phyloP scores from a whole-genome alignment of 1,284 basidiomycete species.

The Malassezia yamatoensis region DNA sequence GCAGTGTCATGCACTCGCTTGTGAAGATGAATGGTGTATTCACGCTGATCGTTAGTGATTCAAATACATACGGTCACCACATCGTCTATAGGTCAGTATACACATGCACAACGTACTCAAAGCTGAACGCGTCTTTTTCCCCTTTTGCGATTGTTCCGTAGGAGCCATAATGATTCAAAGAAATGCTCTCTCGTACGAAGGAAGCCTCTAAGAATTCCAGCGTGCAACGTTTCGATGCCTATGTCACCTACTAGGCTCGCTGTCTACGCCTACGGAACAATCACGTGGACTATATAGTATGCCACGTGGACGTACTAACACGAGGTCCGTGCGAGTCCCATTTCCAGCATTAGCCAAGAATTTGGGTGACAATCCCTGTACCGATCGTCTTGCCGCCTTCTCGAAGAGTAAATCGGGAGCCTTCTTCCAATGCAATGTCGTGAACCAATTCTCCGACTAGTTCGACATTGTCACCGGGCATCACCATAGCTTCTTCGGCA shows the following conservation, averaged over 20 bases:
- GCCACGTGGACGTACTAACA: background rate
- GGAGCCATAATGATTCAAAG: slow-evolving; percentile 27
- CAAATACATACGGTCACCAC: slow-evolving; percentile 28
- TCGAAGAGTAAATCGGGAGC: slow-evolving; percentile 91
- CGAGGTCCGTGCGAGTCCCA: background rate
- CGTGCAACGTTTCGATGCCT: background rate
- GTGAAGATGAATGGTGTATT: slow-evolving; percentile 48
- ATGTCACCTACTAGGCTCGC: background rate
- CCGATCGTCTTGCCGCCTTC: slow-evolving; percentile 78
- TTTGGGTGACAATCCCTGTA: slow-evolving; percentile 45
- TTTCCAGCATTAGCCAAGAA: slow-evolving; percentile 22
- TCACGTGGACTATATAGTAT: slow-evolving; percentile 19
- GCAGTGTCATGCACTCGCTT: slow-evolving; percentile 39
- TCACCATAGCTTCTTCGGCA: slow-evolving; percentile 60
- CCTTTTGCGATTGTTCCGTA: slow-evolving; percentile 42
- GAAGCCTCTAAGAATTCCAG: background rate
- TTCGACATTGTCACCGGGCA: slow-evolving; percentile 97
- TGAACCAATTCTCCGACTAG: slow-evolving; percentile 74
- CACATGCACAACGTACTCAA: slow-evolving; percentile 21
- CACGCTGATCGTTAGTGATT: slow-evolving; percentile 25
- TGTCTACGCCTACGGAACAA: background rate
- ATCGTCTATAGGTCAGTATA: slow-evolving; percentile 19
- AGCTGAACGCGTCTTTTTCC: slow-evolving; percentile 47
- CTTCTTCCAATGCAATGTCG: slow-evolving; percentile 83
- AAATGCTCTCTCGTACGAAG: slow-evolving; percentile 10